Evolutionary conservation across 108 stramenopile genomes (phyloP).

Genomic region (Fistulifera solaris): DNA sequence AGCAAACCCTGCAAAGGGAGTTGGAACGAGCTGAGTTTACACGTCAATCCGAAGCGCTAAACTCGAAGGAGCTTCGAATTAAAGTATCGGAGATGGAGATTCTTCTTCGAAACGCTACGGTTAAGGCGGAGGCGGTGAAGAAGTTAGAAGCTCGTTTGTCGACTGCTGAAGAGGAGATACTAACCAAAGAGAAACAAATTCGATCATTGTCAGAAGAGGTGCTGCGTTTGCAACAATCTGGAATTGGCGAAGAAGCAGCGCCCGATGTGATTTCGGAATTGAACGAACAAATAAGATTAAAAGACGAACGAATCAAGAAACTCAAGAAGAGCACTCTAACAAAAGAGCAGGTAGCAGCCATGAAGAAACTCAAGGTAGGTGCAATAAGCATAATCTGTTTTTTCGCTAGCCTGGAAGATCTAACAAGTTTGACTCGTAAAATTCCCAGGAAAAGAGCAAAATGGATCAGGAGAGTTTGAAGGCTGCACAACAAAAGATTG

Average conservation of each 20-base stretch:
- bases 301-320: slow-evolving; percentile 72
- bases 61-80: slow-evolving; percentile 11
- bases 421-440: slow-evolving; percentile 12
- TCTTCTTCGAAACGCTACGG: slow-evolving; percentile 1
- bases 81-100: slow-evolving; percentile 17
- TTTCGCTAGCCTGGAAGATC: not conserved
- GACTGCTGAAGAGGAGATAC: slow-evolving; percentile 20
- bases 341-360: slow-evolving; percentile 52
- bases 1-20: not conserved
- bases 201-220: too few species aligned
- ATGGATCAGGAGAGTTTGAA: slow-evolving; percentile 36
- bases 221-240: slow-evolving; percentile 3
- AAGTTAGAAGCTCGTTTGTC: slow-evolving; percentile 21
- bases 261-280: slow-evolving; percentile 33
- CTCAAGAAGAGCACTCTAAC: slow-evolving; percentile 66
- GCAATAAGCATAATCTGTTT: not conserved
- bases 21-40: not conserved
- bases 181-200: too few species aligned
- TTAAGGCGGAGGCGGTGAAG: slow-evolving; percentile 17
- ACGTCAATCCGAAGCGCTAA: slow-evolving; percentile 4
- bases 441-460: slow-evolving; percentile 42
- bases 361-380: slow-evolving; percentile 68
- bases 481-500: slow-evolving; percentile 26
- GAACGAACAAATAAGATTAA: slow-evolving; percentile 26
- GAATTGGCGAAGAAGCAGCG: not conserved